Base-by-base conservation (phyloP, 2,329 filamentous ascomycete genomes). In the Bipolaris oryzae region DNA sequence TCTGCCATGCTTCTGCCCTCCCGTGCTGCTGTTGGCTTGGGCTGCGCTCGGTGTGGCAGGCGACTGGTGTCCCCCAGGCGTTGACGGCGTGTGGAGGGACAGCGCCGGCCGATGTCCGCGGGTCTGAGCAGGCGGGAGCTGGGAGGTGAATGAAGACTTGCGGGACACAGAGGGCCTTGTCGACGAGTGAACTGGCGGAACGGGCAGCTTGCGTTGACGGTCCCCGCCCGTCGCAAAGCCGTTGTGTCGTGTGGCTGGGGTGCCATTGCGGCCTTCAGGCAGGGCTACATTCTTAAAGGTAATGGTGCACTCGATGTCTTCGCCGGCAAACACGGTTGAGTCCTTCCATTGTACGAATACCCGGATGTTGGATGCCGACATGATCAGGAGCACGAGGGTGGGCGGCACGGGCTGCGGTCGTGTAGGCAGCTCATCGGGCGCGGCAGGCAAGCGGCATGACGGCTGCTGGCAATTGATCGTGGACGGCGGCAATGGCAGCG, bases 271-370 rank as follows among this genome's bases (percentile, higher is more conserved):
- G n/a, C 72, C 69, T 20, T 71, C 63, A n/a, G 86, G 83, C 61
- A 71, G 76, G 28, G 84, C 81, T 47, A 93, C 84, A 75, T 99
- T 99, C 79, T 90, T 94, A 80, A 99, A 99, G 48, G 91, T 97
- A 76, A 99, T 96, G 66, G 89, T 92, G 79, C 95, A 98, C 79
- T 93, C 91, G 72, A 98, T 86, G 73, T 96, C 90, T 82, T 99
- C 95, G 77, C 95, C 95, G 55, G 95, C 91, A 79, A 98, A 99
- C 70, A 99, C 91, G 60, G 91, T 93, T 76, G 94, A 88, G 74
- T 96, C 91, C 76, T 92, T 89, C 90, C 94, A 99, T 80, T 89
- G 88, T 77, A 99, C 91, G 76, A 94, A 96, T 78, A 97, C 94
- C 77, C 93, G 90, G 75, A 99, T 92, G 81, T 96, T 94, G 65